Evolutionary conservation across 495 filamentous ascomycete species (phyloP), one percentile per base, ranked within the genome.

Genomic region (Xylaria nigripes): DNA sequence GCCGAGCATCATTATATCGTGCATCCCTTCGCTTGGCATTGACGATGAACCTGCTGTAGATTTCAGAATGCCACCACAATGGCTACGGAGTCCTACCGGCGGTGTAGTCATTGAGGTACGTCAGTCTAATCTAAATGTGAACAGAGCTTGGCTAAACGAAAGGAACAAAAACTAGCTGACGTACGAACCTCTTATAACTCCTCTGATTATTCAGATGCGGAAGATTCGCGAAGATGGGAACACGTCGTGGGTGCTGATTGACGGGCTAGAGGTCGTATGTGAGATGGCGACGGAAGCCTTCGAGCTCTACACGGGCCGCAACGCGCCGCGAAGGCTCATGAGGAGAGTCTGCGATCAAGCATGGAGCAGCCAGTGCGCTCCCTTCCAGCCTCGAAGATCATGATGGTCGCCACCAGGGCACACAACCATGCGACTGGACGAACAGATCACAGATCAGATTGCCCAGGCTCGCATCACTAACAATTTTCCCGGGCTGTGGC

Each of bases 271-370:
- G 61, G 81, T 91, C 25, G 76, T 93, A 0, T 79, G 81, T 1
- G 88, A 93, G 64, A 87, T 89, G 72, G 88, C 85, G 1, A 89
- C 87, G 66, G 86, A 88, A 23, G 86, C 88, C 43, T 91, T 90
- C 63, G 87, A 91, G 66, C 68, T 91, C 43, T 87, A 91, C 74
- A 88, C 87, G 3, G 88, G 87, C n/a, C 75, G 87, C 21, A 81
- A 86, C 69, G 88, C 88, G 15, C 88, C 87, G 2, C 79, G 85
- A 36, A 73, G 80, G 45, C 56, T 87, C 19, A 93, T 93, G 87
- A 79, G 84, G 55, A 66, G 66, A 46, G 66, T 76, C 16, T 73
- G 73, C 43, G 61, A 73, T 42, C 64, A 67, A 48, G 69, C 64
- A 0, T 73, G 71, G 71, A 68, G 70, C 55, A 62, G 59, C 41